Base-by-base conservation (phyloP, 805 yeast species). In the Ogataea saltuana region DNA sequence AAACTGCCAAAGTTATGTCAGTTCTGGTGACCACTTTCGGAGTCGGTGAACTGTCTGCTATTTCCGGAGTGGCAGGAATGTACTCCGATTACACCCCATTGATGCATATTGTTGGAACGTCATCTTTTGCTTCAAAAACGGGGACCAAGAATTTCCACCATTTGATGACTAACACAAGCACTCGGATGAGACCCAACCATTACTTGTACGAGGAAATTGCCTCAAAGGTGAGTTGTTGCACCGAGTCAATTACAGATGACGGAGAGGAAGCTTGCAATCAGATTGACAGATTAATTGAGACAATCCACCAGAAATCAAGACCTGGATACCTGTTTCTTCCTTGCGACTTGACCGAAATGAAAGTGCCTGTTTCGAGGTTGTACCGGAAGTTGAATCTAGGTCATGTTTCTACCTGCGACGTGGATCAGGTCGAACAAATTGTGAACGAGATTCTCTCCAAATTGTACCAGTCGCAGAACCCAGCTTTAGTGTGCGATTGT, bases 291-390 rank as follows among this genome's bases (percentile, higher is more conserved):
- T 87, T 86, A 4, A 74, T 90, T 41, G 59, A 61, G 30, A 68
- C 74, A 17, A 76, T 87, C 36, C 70, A 78, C 59, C 68, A 61
- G 33, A 69, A 75, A 37, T 78, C 83, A 16, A 78, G 87, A 61
- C 97, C 97, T 0, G 97, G 95, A 6, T 88, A 86, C 56, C 61
- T 90, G 34, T 88, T 80, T 59, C 65, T 90, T 35, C 97, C 97
- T 1, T 68, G 76, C 34, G 93, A 89, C 60, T 60, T 86, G 52
- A 72, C 81, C 7, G 67, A 63, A 80, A 81, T 60, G 86, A 35
- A 53, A 13, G 69, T 79, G 48, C 64, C 68, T 8, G 47, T 65
- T n/a, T 33, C 44, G 2, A 62, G 68, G 39, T 65, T 81, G 30
- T 47, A 59, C 6, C 50, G 49, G 5, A 70, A 57, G 6, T 42